Conservation (phyloP, 768 basidiomycete genomes). For the Boletus sensibilis region DNA sequence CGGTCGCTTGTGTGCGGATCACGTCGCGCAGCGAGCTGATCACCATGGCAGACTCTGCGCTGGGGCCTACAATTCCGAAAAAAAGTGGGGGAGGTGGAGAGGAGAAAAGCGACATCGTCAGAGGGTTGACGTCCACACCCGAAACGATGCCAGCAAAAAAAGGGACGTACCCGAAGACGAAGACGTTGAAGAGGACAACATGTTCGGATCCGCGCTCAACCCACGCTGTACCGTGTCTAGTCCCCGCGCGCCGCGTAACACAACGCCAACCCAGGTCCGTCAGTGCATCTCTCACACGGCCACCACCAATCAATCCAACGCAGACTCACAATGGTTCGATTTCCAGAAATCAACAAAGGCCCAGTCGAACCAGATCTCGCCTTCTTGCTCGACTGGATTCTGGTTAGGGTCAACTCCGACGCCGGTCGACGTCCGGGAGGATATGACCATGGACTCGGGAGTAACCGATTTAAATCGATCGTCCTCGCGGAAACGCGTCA, state of each 20-base stretch:
- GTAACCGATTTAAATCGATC: constrained; percentile 88
- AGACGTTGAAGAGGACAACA: constrained; percentile 51
- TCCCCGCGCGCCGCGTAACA: neutral
- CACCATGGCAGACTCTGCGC: constrained; percentile 75
- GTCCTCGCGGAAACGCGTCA: constrained; percentile 87
- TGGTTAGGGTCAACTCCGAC: neutral
- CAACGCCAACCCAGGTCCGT: neutral
- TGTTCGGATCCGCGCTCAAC: constrained; percentile 66
- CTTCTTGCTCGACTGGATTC: constrained; percentile 51
- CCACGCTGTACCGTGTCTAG: constrained; percentile 76
- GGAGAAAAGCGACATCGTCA: neutral
- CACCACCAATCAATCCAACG: neutral
- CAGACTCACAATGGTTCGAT: constrained; percentile 84
- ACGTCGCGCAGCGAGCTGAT: constrained; percentile 82
- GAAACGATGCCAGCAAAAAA: neutral
- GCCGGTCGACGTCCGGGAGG: constrained; percentile 38
- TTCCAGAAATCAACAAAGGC: constrained; percentile 98
- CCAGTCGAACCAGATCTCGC: constrained; percentile 98
- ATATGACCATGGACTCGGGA: constrained; percentile 76
- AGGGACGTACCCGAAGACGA: constrained; percentile 48
- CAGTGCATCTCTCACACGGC: neutral
- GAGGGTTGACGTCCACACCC: neutral
- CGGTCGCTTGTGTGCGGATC: constrained; percentile 76
- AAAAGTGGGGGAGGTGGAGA: neutral
- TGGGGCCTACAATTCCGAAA: constrained; percentile 46